Evolutionary conservation across 805 yeast species (phyloP), one percentile per base, ranked within the genome.

Genomic region (Wickerhamiella sorbophila): DNA sequence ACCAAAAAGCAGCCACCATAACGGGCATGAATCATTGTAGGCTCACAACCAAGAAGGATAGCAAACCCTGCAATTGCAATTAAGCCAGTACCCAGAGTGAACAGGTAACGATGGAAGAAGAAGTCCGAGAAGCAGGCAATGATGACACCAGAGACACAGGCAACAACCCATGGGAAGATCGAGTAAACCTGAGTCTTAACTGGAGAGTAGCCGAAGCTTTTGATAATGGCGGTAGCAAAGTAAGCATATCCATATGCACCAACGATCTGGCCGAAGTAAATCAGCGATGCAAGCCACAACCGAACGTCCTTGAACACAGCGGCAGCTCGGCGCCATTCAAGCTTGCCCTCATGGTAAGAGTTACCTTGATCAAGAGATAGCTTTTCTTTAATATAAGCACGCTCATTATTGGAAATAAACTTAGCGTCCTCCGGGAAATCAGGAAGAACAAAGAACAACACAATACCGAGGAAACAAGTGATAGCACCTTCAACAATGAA

Each of bases 81-180:
- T 5, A 40, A 9, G 4, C 41, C 44, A 9, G 42, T 38, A 4
- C 43, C 9, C 3, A 43, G 16, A 15, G 71, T 48, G 35, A 54
- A 36, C 10, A 54, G 48, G 36, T 47, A 63, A 8, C 70, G 49
- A 43, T 61, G 63, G 46, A 69, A 64, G 18, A 63, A 41, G 36
- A 54, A 59, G 56, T 84, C 94, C 0, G 91, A 78, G 43, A 68
- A 47, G 44, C 66, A 62, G 0, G 94, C 88, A 15, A 70, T 48
- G 3, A 72, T 51, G 60, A 78, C 75, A 34, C 78, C 71, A 29
- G 71, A 62, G 4, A 79, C 85, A 53, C 84, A 79, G 0, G 94
- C 82, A 21, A 69, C 62, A 33, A 82, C 66, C 87, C 93, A 85
- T 16, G 94, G 93, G 50, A 84, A 86, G 38, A 85, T 82, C 0